Percentiles rank a stretch among this genome's conserved stretches.
phyloP scores from a whole-genome alignment of 2,329 filamentous ascomycete genomes.

The Fusarium sp. region DNA sequence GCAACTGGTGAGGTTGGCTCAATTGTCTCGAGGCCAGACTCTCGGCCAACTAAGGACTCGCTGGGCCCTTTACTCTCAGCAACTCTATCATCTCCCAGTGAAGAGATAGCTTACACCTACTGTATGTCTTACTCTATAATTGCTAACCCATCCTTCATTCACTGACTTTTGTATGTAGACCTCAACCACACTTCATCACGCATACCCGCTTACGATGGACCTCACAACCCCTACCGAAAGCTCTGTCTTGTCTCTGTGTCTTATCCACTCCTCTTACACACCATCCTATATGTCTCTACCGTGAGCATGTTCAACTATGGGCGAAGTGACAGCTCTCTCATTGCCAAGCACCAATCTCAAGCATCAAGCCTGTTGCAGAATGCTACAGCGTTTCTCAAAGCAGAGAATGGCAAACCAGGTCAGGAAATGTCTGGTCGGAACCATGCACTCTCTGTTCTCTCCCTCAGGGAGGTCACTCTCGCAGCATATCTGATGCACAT shows the following conservation, averaged over 20 bases:
- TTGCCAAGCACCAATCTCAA: constrained; percentile 4
- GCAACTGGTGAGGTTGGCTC: neutral
- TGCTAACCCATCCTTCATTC: neutral
- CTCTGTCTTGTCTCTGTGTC: neutral
- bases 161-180: neutral
- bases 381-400: neutral
- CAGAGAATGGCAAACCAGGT: neutral
- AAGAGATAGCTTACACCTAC: constrained; percentile 11
- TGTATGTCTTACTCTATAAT: neutral
- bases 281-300: constrained; percentile 11
- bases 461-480: constrained; percentile 1
- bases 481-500: constrained; percentile 15
- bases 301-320: constrained; percentile 20
- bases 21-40: neutral
- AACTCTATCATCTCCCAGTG: neutral
- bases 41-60: neutral
- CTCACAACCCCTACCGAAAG: neutral
- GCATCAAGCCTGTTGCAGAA: neutral
- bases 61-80: neutral
- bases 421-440: neutral
- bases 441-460: neutral
- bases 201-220: neutral
- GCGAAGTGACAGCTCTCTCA: neutral
- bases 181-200: neutral
- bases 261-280: constrained; percentile 12